These are phyloP conservation scores for Malus hybrid DNA, from an alignment of 331 rosid genomes.

Conservation along the genomic window DNA sequence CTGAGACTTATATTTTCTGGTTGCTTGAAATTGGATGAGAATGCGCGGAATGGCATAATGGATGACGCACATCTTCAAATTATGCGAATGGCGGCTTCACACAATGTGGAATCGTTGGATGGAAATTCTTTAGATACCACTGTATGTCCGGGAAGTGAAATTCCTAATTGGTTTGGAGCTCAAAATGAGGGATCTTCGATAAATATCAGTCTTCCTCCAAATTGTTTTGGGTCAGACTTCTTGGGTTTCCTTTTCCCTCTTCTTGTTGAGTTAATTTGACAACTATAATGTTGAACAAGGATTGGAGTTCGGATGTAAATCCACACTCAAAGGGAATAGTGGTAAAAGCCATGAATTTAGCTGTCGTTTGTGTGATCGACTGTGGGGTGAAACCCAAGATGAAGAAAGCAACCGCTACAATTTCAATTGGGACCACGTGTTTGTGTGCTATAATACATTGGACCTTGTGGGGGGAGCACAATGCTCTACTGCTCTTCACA, in stretches of 20 bases:
- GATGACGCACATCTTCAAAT: constrained; percentile 1
- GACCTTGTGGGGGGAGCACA: neutral
- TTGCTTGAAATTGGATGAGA: constrained; percentile 3
- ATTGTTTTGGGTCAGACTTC: neutral
- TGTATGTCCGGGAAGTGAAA: neutral
- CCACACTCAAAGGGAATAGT: neutral
- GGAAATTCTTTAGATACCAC: neutral
- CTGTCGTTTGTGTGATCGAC: neutral
- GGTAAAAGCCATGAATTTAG: neutral
- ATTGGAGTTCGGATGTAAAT: neutral
- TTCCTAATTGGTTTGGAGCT: neutral
- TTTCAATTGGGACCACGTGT: neutral
- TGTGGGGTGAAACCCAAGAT: neutral
- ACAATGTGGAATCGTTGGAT: neutral
- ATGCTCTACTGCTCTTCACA: neutral
- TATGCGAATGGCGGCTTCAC: neutral
- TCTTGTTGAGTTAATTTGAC: neutral
- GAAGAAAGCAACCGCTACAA: neutral
- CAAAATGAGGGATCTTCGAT: neutral
- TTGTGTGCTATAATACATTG: constrained; percentile 8
- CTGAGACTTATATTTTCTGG: neutral
- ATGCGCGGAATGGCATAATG: neutral
- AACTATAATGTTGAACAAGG: neutral
- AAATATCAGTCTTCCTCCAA: neutral
- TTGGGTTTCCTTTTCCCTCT: neutral